Evolutionary conservation across 2,329 filamentous ascomycete species (phyloP), one percentile per base, ranked within the genome.

Genomic region (Cryphonectria naterciae): DNA sequence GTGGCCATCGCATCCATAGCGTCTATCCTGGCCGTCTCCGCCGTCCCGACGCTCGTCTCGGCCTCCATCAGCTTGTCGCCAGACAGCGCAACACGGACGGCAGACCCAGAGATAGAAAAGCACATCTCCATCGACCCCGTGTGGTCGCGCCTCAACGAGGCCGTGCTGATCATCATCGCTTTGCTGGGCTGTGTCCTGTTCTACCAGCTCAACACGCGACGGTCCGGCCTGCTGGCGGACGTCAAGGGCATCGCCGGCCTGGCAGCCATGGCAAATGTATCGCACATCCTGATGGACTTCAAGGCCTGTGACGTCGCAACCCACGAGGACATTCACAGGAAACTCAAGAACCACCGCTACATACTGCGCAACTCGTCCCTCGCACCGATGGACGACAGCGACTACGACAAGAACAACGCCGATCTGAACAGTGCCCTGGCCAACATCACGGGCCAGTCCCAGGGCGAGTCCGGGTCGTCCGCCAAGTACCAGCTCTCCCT

Each of bases 191-290:
- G 83, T 43, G 77, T 86, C 2, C 82, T 93, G 4, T 84, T 92
- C 60, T 88, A 85, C 74, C 85, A 89, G 72, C 85, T 93, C 60
- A 86, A 87, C 69, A 84, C 84, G 22, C 84, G 92, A 32, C 88
- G 87, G 54, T 92, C 90, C 4, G 92, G 92, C 0, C 82, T 94
- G 22, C 79, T 89, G 3, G 87, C 88, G 7, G 90, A 93, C 76
- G 91, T 92, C 8, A 89, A 89, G 74, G 92, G 92, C 7, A 92
- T 94, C 67, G 91, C 91, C 1, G 92, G 92, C 1, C 84, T 93
- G 52, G 92, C 92, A 7, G 89, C 91, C 69, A 93, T 94, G 91
- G 91, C 92, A 13, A 91, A 92, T 2, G 88, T 88, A 72, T 89
- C 87, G 73, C 91, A 73, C 17, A 72, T 73, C 11, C 68, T 73